Evolutionary conservation across 164 flowering plant species (phyloP).

Genomic region (Kalanchoe fedtschenkoi): DNA sequence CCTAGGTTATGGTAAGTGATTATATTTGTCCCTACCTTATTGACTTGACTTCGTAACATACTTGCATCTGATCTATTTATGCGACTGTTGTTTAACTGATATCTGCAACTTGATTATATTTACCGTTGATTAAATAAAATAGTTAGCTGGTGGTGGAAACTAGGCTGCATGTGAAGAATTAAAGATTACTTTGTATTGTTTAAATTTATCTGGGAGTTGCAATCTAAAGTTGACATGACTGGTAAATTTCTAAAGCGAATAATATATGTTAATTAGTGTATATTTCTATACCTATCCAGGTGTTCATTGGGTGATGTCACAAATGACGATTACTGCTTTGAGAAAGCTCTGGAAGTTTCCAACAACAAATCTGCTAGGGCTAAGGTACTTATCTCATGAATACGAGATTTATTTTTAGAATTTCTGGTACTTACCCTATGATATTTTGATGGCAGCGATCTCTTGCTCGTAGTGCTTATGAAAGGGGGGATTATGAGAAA

Average conservation of each 20-base stretch:
- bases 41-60: neutral
- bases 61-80: neutral
- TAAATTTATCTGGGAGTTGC: neutral
- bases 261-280: neutral
- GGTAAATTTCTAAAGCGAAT: neutral
- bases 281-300: constrained; percentile 23
- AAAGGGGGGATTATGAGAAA: constrained; percentile 66
- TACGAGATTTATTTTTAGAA: neutral
- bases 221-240: neutral
- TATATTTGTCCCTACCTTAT: neutral
- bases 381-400: constrained; percentile 30
- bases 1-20: constrained; percentile 71
- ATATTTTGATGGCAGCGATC: constrained; percentile 47
- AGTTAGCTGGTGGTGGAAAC: too few relatives aligned
- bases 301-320: constrained; percentile 93
- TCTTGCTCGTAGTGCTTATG: constrained; percentile 93
- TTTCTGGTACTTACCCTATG: neutral
- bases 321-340: constrained; percentile 55
- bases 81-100: neutral
- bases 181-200: neutral
- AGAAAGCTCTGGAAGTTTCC: constrained; percentile 87
- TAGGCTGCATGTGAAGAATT: neutral
- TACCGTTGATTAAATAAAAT: too few relatives aligned
- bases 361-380: constrained; percentile 74
- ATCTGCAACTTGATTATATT: too few relatives aligned